Conservation (phyloP, 208 protist genomes). For the Wallacemonas sp. region DNA sequence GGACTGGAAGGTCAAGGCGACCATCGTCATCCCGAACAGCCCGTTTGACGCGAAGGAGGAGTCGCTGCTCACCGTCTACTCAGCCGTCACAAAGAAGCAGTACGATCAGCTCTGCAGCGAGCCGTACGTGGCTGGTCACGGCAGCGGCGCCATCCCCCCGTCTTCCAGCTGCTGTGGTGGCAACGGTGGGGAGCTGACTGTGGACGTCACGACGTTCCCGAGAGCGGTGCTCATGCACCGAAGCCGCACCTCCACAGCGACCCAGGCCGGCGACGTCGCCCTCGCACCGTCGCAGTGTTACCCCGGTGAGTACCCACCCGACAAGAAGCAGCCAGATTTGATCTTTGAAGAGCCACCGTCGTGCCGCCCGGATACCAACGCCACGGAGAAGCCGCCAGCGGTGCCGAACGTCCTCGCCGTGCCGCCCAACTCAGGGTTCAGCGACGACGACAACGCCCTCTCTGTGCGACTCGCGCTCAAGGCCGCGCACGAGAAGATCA, state of each 20-base stretch:
- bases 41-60: slow-evolving; percentile 33
- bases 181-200: not conserved
- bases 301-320: not conserved
- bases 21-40: slow-evolving; percentile 37
- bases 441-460: slow-evolving; percentile 15
- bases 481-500: not conserved
- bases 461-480: not conserved
- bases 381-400: not conserved
- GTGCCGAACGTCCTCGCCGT: slow-evolving; percentile 10
- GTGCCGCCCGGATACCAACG: no score
- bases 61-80: slow-evolving; percentile 17
- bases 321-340: slow-evolving; percentile 7
- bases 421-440: slow-evolving; percentile 11
- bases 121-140: not conserved
- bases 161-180: slow-evolving; percentile 6
- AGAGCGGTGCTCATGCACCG: slow-evolving; percentile 5
- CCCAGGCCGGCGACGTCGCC: not conserved
- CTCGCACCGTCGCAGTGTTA: not conserved
- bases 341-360: slow-evolving; percentile 11
- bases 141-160: not conserved
- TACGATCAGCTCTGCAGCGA: not conserved
- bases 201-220: slow-evolving; percentile 4
- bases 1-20: slow-evolving; percentile 31
- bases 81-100: slow-evolving; percentile 22
- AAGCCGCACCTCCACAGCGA: not conserved